Conservation (phyloP, 345 rosid genomes). For the Combretum micranthum region DNA sequence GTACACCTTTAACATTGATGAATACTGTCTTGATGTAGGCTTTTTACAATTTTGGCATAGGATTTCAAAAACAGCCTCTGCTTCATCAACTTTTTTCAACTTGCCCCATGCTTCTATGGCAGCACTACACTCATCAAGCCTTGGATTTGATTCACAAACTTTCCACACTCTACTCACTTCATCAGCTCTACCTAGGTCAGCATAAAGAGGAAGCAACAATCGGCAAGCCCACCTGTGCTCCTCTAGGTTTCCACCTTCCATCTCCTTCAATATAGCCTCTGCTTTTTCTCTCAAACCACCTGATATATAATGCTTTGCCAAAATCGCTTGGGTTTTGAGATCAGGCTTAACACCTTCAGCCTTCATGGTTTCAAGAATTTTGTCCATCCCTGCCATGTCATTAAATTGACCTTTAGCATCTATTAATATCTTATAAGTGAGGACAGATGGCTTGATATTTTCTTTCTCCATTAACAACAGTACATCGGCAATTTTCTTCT, state of each 20-base stretch:
- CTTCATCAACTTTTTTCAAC: slow-evolving; percentile 54
- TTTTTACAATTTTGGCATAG: slow-evolving; percentile 27
- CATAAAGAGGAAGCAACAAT: slow-evolving; percentile 65
- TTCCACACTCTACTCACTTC: slow-evolving; percentile 84
- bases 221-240: slow-evolving; percentile 48
- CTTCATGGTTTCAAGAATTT: slow-evolving; percentile 75
- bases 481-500: slow-evolving; percentile 78
- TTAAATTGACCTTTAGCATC: slow-evolving; percentile 70
- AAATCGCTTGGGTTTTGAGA: slow-evolving; percentile 26
- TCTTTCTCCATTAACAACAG: slow-evolving; percentile 88
- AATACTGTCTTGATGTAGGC: slow-evolving; percentile 46
- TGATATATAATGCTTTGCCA: slow-evolving; percentile 60
- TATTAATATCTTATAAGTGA: slow-evolving; percentile 66
- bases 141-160: slow-evolving; percentile 52
- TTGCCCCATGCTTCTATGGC: slow-evolving; percentile 85
- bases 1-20: slow-evolving; percentile 62
- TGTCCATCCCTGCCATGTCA: slow-evolving; percentile 85
- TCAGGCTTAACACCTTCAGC: slow-evolving; percentile 76
- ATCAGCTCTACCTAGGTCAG: slow-evolving; percentile 58
- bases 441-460: slow-evolving; percentile 59
- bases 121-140: slow-evolving; percentile 45
- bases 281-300: slow-evolving; percentile 69
- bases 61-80: slow-evolving; percentile 64
- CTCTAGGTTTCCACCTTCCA: slow-evolving; percentile 73
- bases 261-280: slow-evolving; percentile 60